Evolutionary conservation across 352 stramenopile genomes (phyloP).

Genomic region (Phytophthora pseudosyringae): DNA sequence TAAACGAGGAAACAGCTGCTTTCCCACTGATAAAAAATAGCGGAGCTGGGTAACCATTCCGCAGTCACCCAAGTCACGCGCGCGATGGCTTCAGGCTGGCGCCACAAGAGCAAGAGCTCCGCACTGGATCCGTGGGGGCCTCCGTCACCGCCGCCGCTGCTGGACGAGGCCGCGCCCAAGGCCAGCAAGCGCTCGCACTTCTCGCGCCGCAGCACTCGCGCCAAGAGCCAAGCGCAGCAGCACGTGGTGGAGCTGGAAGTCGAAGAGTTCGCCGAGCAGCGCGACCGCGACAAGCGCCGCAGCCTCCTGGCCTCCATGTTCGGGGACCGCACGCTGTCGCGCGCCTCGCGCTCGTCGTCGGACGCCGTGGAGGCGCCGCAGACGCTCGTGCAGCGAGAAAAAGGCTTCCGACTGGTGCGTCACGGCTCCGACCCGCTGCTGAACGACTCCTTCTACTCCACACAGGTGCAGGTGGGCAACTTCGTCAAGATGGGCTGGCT

Average conservation of each 20-base stretch:
- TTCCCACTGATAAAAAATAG: slow-evolving; percentile 24
- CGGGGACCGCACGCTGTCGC: slow-evolving; percentile 15
- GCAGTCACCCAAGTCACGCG: neutral
- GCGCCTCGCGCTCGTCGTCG: slow-evolving; percentile 37
- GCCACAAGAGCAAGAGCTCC: slow-evolving; percentile 2
- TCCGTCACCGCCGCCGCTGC: slow-evolving; percentile 29
- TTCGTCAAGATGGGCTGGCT: slow-evolving; percentile 88
- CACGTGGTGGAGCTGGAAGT: slow-evolving; percentile 43
- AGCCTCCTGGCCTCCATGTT: slow-evolving; percentile 39
- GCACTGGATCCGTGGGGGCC: slow-evolving; percentile 6
- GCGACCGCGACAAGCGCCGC: slow-evolving; percentile 29
- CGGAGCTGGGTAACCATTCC: slow-evolving; percentile 10
- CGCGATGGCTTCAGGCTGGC: slow-evolving; percentile 31
- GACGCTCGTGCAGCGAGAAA: slow-evolving; percentile 42
- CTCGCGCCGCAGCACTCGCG: slow-evolving; percentile 19
- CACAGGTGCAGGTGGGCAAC: slow-evolving; percentile 68
- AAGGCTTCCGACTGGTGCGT: slow-evolving; percentile 48
- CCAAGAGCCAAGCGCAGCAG: slow-evolving; percentile 14
- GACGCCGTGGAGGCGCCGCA: slow-evolving; percentile 18
- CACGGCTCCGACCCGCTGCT: slow-evolving; percentile 68
- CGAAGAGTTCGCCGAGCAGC: slow-evolving; percentile 30
- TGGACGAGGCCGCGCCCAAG: slow-evolving; percentile 23
- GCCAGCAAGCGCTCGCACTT: slow-evolving; percentile 23
- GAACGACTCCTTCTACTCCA: slow-evolving; percentile 75
- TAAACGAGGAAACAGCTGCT: slow-evolving; percentile 16